Base-by-base conservation (phyloP, 768 basidiomycete species). In the Podaxis sp. region DNA sequence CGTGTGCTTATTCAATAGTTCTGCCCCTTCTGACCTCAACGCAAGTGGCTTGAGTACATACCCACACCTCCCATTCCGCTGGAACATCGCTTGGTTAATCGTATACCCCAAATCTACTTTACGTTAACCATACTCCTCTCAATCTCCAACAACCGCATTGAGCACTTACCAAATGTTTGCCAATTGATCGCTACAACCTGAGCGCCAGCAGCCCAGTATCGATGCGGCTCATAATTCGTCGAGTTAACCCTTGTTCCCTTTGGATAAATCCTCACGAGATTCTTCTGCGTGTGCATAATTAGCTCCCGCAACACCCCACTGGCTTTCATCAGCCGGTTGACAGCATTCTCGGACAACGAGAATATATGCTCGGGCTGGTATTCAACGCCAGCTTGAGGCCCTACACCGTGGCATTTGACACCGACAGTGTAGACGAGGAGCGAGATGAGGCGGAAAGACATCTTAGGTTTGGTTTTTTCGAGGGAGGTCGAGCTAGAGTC, bases 41-140 rank as follows among this genome's bases (percentile, higher is more conserved):
- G 89, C 86, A 2, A 80, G 80, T 1, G 96, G 96, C 72, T 98
- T 97, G 44, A 97, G 83, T 1, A 99, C 87, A 69, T 93, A 97
- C 0, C 96, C 96, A 1, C 85, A 81, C 4, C 90, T 84, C n/a
- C 90, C 91, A 67, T 96, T 96, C 3, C 91, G 82, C 66, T 89
- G 88, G 74, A 99, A 99, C 93, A 99, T 95, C 5, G 96, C 93
- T 64, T 91, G 87, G 70, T 97, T 99, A 73, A 98, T 93, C 79
- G 89, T 87, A 70, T 89, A 91, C 2, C 94, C 95, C 56, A 94
- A 75, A 74, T 98, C 95, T 95, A 17, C 13, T 58, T 44, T 24
- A 10, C 10, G 24, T 36, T n/a, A 24, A 20, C n/a, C n/a, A 13
- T 6, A 41, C 62, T 48, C 51, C 15, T 44, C 24, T 28, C 17